These are phyloP conservation scores for Ustilago nuda DNA, from an alignment of 1,284 basidiomycete species.

Conservation along the genomic window DNA sequence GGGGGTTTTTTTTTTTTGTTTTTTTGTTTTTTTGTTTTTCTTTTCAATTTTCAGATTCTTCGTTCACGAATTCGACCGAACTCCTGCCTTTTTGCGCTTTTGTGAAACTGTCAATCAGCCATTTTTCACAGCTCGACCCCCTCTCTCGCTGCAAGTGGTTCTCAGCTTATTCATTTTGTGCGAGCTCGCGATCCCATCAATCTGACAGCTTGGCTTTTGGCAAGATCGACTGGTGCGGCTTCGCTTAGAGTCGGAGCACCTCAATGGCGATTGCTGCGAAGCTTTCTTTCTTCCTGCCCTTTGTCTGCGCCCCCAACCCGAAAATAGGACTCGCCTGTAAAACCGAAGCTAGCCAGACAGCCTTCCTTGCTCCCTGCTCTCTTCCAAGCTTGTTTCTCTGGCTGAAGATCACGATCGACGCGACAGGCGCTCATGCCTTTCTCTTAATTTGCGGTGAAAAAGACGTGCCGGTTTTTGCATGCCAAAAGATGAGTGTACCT, in stretches of 20 bases:
- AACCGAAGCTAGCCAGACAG: not conserved
- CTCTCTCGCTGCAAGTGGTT: not conserved
- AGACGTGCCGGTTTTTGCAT: conserved; percentile 4
- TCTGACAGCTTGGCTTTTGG: conserved; percentile 6
- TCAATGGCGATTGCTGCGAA: conserved; percentile 26
- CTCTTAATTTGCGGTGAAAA: not conserved
- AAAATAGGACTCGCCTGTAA: conserved; percentile 7
- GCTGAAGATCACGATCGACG: conserved; percentile 7
- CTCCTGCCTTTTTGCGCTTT: not conserved
- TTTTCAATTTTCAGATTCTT: not conserved
- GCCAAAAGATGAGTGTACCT: conserved; percentile 23
- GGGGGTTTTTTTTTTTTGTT: too few relatives aligned
- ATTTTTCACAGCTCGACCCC: not conserved
- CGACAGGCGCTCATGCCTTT: not conserved
- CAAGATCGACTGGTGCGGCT: conserved; percentile 20
- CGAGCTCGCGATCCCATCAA: conserved; percentile 17
- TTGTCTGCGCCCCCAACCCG: not conserved
- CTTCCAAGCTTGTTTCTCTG: not conserved
- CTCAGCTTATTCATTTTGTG: conserved; percentile 2
- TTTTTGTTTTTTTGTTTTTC: too few relatives aligned
- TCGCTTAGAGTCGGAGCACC: conserved; percentile 17
- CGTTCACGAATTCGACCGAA: conserved; percentile 5
- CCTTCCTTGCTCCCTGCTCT: not conserved
- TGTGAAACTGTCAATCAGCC: not conserved
- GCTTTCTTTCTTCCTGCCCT: not conserved